Evolutionary conservation across 108 stramenopile species (phyloP).

Genomic region (Cylindrotheca fusiformis): DNA sequence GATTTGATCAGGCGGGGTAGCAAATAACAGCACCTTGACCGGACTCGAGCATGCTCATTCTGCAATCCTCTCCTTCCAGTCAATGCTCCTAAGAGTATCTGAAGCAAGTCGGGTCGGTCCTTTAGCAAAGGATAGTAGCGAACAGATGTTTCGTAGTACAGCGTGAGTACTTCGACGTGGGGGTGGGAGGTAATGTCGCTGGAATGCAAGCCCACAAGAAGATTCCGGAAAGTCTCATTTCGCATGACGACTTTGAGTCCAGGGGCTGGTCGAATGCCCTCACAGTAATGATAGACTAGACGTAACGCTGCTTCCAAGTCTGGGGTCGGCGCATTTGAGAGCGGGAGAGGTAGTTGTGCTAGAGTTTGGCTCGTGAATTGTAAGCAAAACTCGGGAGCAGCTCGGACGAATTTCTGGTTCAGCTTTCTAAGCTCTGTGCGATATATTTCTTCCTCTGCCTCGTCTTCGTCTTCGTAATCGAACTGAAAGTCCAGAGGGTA

Average conservation of each 20-base stretch:
- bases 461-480: constrained; percentile 70
- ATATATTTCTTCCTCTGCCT: constrained; percentile 74
- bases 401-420: constrained; percentile 51
- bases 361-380: constrained; percentile 45
- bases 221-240: constrained; percentile 53
- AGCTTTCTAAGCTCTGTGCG: constrained; percentile 62
- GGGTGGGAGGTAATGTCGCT: constrained; percentile 61
- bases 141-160: constrained; percentile 70
- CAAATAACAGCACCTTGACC: constrained; percentile 67
- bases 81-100: constrained; percentile 48
- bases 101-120: constrained; percentile 47
- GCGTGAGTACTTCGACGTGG: constrained; percentile 54
- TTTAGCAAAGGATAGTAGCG: constrained; percentile 54
- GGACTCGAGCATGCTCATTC: constrained; percentile 45
- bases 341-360: constrained; percentile 28
- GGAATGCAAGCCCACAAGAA: constrained; percentile 51
- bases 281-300: constrained; percentile 70
- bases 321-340: constrained; percentile 37
- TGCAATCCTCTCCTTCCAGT: constrained; percentile 60
- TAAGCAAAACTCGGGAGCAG: constrained; percentile 44
- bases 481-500: constrained; percentile 62
- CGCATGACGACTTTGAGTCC: constrained; percentile 60
- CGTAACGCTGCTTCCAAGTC: constrained; percentile 63
- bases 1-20: constrained; percentile 56
- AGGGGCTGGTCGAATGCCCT: constrained; percentile 72